These are phyloP conservation scores for Fraxinus anomala DNA, from an alignment of 257 asterid species.

Conservation along the genomic window DNA sequence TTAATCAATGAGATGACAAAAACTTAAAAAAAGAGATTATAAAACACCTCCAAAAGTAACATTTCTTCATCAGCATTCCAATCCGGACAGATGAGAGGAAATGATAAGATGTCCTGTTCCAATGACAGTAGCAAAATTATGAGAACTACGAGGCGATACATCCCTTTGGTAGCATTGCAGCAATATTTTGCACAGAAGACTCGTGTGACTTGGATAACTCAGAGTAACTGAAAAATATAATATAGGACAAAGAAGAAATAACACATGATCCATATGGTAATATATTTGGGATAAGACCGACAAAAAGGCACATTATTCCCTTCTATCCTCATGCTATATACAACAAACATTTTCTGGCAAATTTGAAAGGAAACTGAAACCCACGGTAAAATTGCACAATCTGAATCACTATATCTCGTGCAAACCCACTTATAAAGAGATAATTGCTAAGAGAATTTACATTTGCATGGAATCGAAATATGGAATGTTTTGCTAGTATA, in stretches of 20 bases:
- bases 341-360: not conserved
- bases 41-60: slow-evolving; percentile 80
- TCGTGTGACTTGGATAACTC: not conserved
- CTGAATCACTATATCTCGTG: not conserved
- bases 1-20: slow-evolving; percentile 18
- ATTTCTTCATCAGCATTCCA: slow-evolving; percentile 96
- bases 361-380: slow-evolving; percentile 1
- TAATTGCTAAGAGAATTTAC: not conserved
- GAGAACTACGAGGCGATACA: slow-evolving; percentile 19
- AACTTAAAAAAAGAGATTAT: slow-evolving; percentile 19
- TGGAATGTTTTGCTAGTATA: not conserved
- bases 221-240: not conserved
- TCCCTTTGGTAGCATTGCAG: slow-evolving; percentile 17
- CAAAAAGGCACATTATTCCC: not conserved
- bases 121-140: slow-evolving; percentile 30
- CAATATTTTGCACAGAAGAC: slow-evolving; percentile 4
- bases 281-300: not conserved
- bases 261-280: slow-evolving; percentile 9
- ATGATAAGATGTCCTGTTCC: slow-evolving; percentile 67
- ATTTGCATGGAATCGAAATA: not conserved
- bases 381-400: slow-evolving; percentile 2
- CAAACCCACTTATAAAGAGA: not conserved
- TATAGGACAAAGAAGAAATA: not conserved
- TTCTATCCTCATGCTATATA: not conserved
- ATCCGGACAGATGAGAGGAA: slow-evolving; percentile 79